phyloP scores from a whole-genome alignment of 2,329 filamentous ascomycete species.

The Ceratocystis variospora region DNA sequence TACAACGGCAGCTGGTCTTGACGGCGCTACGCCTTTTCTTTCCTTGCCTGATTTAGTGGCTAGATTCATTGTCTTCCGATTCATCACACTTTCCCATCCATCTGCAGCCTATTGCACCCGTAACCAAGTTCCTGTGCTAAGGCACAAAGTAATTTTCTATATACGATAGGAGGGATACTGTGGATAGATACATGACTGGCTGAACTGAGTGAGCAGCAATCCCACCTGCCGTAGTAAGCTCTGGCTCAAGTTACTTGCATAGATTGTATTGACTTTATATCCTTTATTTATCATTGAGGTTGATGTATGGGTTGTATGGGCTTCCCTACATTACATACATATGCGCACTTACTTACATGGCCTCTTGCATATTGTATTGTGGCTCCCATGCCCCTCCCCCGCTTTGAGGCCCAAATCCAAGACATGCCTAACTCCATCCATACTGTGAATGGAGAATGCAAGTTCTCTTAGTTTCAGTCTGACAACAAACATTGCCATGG shows the following conservation, averaged over 20 bases:
- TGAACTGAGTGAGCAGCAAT: not conserved
- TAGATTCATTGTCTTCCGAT: not conserved
- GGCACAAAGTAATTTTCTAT: not conserved
- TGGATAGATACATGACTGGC: too few relatives aligned
- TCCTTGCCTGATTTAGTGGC: not conserved
- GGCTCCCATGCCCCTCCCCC: not conserved
- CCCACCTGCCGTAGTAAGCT: not conserved
- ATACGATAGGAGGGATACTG: not conserved
- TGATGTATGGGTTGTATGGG: too few relatives aligned
- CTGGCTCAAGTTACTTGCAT: not conserved
- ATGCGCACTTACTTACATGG: not conserved
- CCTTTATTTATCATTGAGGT: too few relatives aligned
- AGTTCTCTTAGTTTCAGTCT: not conserved
- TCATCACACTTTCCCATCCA: not conserved
- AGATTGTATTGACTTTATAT: too few relatives aligned
- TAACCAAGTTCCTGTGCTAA: not conserved
- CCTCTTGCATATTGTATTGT: not conserved
- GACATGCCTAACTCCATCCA: not conserved
- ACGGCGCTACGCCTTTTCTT: not conserved
- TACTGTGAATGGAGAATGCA: not conserved
- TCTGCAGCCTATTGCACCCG: not conserved
- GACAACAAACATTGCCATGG: not conserved
- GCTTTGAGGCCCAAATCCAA: slow-evolving; percentile 1
- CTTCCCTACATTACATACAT: not conserved
- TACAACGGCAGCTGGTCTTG: not conserved